phyloP scores from a whole-genome alignment of 257 asterid species.

The Nicotiana noctiflora region DNA sequence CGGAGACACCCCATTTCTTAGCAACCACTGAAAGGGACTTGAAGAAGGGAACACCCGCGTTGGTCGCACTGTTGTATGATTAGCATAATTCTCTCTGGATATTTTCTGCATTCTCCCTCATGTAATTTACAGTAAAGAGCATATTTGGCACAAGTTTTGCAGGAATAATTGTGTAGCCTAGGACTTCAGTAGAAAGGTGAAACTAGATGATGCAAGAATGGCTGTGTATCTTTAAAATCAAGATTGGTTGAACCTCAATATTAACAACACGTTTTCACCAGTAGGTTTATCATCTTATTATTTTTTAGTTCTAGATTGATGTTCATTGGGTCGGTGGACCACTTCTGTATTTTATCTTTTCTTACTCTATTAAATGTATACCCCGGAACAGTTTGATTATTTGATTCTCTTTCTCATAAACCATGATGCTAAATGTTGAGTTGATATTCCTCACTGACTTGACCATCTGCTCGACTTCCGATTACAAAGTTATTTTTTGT shows the following conservation, averaged over 20 bases:
- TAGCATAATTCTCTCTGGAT: slow-evolving; percentile 49
- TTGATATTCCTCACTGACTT: background rate
- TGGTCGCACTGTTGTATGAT: slow-evolving; percentile 80
- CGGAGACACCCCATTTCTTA: slow-evolving; percentile 24
- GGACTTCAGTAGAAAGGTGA: slow-evolving; percentile 51
- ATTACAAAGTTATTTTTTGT: background rate
- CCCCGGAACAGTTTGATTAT: background rate
- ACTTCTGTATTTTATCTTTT: slow-evolving; percentile 12
- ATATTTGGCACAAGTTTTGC: slow-evolving; percentile 83
- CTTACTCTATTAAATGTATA: background rate
- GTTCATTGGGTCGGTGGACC: slow-evolving; percentile 10
- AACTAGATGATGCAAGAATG: slow-evolving; percentile 53
- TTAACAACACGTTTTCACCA: slow-evolving; percentile 44
- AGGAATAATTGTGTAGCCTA: slow-evolving; percentile 75
- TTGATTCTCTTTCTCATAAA: background rate
- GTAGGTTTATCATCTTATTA: slow-evolving; percentile 16
- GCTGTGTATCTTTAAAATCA: slow-evolving; percentile 53
- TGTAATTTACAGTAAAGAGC: slow-evolving; percentile 66
- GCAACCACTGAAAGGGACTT: slow-evolving; percentile 32
- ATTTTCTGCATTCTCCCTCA: slow-evolving; percentile 48
- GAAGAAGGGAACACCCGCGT: slow-evolving; percentile 33
- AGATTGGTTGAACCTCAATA: slow-evolving; percentile 50
- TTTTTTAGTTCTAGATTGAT: background rate
- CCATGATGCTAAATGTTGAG: background rate
- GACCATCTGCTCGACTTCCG: background rate